Evolutionary conservation across 306 rosid genomes (phyloP).

Genomic region (Pueraria montana): DNA sequence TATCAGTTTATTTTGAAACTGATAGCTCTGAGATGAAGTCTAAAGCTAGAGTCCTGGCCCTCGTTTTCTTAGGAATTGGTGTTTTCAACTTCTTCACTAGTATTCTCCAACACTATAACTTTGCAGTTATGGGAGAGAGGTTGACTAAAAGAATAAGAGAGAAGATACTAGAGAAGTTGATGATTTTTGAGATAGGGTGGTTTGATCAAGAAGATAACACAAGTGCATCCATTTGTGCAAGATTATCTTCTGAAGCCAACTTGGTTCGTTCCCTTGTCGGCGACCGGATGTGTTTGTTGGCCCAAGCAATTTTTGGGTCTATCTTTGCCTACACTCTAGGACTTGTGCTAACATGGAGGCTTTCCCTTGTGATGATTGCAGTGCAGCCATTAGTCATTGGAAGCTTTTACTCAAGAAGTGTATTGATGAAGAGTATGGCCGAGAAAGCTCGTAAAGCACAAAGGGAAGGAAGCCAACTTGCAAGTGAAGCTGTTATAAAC

Average conservation of each 20-base stretch:
- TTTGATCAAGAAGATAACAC: conserved; percentile 87
- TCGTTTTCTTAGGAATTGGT: conserved; percentile 77
- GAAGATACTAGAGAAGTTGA: conserved; percentile 68
- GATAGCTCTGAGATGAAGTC: conserved; percentile 61
- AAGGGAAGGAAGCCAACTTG: conserved; percentile 88
- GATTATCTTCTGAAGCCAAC: conserved; percentile 83
- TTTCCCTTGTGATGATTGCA: conserved; percentile 88
- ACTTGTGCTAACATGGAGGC: conserved; percentile 83
- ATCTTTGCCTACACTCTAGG: conserved; percentile 74
- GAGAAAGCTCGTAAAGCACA: conserved; percentile 80
- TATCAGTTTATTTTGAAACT: conserved; percentile 72
- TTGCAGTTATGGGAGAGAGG: conserved; percentile 87
- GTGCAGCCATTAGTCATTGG: conserved; percentile 93
- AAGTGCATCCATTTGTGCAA: conserved; percentile 91
- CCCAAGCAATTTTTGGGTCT: conserved; percentile 84
- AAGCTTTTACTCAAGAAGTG: conserved; percentile 84
- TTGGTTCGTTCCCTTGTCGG: conserved; percentile 91
- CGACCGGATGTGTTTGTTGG: conserved; percentile 75
- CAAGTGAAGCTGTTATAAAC: conserved; percentile 89
- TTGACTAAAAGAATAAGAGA: conserved; percentile 84
- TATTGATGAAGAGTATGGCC: conserved; percentile 82
- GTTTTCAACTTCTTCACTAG: conserved; percentile 79
- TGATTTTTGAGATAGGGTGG: conserved; percentile 93
- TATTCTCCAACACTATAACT: conserved; percentile 83
- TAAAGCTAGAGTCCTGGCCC: conserved; percentile 67